Percentiles rank a stretch among this genome's conserved stretches.
Conservation (phyloP, 331 rosid genomes). For the Cydonia oblonga region DNA sequence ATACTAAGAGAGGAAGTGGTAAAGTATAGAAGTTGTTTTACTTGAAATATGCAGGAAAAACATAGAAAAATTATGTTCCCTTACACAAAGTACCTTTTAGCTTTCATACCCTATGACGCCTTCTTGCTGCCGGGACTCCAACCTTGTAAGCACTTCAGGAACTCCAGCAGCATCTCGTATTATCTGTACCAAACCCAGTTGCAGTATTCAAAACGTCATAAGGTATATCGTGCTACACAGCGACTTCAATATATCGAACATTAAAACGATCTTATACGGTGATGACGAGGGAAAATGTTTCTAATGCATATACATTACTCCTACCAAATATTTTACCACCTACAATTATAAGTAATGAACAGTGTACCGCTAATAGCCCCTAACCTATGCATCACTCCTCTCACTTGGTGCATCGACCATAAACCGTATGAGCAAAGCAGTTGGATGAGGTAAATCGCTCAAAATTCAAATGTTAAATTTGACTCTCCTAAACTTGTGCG, state of each 20-base stretch:
- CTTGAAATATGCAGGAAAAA: not conserved
- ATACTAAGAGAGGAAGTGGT: not conserved
- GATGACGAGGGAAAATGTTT: not conserved
- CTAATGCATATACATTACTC: not conserved
- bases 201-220: slow-evolving; percentile 9
- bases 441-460: not conserved
- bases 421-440: not conserved
- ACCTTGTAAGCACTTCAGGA: slow-evolving; percentile 84
- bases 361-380: not conserved
- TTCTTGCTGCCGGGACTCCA: slow-evolving; percentile 46
- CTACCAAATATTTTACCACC: not conserved
- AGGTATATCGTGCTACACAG: not conserved
- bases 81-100: slow-evolving; percentile 22
- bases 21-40: not conserved
- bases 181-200: slow-evolving; percentile 44
- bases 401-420: no score
- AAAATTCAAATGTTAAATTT: not conserved
- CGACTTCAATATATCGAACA: not conserved
- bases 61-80: not conserved
- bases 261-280: not conserved
- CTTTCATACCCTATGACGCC: slow-evolving; percentile 58
- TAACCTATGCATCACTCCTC: not conserved
- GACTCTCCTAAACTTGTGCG: not conserved
- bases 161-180: slow-evolving; percentile 70
- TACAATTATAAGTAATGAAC: not conserved